Base-by-base conservation (phyloP, 202 grass and related monocot genomes). In the Panicum hallii region DNA sequence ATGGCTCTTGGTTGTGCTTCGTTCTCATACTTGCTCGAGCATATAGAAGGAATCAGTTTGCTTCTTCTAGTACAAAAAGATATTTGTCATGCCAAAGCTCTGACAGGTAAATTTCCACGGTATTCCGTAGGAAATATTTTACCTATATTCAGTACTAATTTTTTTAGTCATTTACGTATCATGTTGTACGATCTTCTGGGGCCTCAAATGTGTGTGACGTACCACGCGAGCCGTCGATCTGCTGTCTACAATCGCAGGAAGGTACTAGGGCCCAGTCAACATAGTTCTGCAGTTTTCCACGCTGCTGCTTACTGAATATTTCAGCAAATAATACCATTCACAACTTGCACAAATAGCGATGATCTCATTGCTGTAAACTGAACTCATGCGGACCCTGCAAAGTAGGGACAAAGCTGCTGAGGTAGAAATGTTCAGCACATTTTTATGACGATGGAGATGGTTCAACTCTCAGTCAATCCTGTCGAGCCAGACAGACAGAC, bases 401-500 rank as follows among this genome's bases (percentile, higher is more conserved):
- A 64, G 28, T 38, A 17, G 15, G 63, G 22, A 61, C 11, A 71
- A 48, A 48, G 15, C 68, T 15, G 68, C 54, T 26, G 7, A 72
- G 23, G 28, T 48, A 46, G 68, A 71, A 70, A 71, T 36, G 20
- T 36, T 74, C 48, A 74, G 47, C 47, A 73, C 47, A 36, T 6
- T 54, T 38, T 36, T 20, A 3, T 36, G 26, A 3, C 48, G 47
- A 36, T 0, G 47, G 52, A 40, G 48, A 40, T 65, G 32, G 6
- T 65, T 65, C 32, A 17, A 65, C 63, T 65, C 63, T 17, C 7
- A 55, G 72, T 74, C 72, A 74, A 55, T 55, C 32, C 49, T 55
- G 49, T 50, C 49, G 72, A 34, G 49, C 49, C 30, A 40, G 16
- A n/a, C 16, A 12, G 10, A 38, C 69, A 34, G 1, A 74, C 30